A percentile compares a stretch with the other conserved stretches of the same genome.
Evolutionary conservation across 768 basidiomycete species (phyloP).

Genomic region (button mushroom (Agaricus bisporus)): DNA sequence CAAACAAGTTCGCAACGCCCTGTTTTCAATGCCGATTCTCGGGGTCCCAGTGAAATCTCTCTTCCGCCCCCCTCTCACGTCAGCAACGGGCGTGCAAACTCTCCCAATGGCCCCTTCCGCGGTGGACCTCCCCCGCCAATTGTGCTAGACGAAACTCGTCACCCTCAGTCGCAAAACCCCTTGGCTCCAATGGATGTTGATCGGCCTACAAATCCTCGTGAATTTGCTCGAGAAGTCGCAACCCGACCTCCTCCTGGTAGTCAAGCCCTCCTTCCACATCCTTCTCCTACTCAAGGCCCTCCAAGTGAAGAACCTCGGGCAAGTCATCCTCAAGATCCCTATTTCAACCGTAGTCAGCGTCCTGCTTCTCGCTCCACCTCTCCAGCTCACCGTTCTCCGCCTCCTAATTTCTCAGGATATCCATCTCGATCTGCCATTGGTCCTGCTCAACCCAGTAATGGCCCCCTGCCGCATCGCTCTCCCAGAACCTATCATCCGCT

Average conservation of each 20-base stretch:
- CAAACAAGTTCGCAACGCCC: conserved; percentile 47
- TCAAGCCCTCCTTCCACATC: conserved; percentile 57
- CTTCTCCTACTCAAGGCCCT: conserved; percentile 58
- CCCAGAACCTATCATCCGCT: conserved; percentile 49
- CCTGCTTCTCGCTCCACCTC: conserved; percentile 54
- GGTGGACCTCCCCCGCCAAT: conserved; percentile 83
- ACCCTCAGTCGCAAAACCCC: conserved; percentile 58
- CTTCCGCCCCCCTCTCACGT: conserved; percentile 58
- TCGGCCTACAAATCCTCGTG: conserved; percentile 43
- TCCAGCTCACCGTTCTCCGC: conserved; percentile 37
- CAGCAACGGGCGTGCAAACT: conserved; percentile 39
- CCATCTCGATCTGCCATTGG: conserved; percentile 45
- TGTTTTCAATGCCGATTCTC: conserved; percentile 60
- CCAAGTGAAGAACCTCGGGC: conserved; percentile 47
- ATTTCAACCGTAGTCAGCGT: conserved; percentile 46
- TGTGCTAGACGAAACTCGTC: conserved; percentile 69
- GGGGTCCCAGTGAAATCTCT: conserved; percentile 52
- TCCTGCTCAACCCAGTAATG: conserved; percentile 40
- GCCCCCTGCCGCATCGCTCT: conserved; percentile 46
- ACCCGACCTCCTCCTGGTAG: conserved; percentile 50
- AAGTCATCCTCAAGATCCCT: conserved; percentile 37
- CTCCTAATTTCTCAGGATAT: conserved; percentile 42
- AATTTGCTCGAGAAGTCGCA: conserved; percentile 32
- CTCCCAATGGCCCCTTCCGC: conserved; percentile 59
- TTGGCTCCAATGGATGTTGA: conserved; percentile 80